Conservation (phyloP, 2,329 filamentous ascomycete species). For the Calycina herbarum region DNA sequence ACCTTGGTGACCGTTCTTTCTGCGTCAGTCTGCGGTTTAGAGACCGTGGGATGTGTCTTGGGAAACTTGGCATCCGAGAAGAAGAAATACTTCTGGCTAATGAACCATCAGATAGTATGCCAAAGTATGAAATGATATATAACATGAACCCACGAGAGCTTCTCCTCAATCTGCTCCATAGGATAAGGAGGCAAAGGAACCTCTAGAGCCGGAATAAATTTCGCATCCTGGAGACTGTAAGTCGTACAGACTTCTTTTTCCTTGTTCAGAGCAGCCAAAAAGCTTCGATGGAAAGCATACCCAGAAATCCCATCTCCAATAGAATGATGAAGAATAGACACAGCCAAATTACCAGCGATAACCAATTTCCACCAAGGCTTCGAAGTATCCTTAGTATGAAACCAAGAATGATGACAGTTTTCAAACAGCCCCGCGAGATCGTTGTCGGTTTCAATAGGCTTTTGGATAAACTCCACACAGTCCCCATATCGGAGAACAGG, state of each 20-base stretch:
- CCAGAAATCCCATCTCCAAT: constrained; percentile 22
- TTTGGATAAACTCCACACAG: constrained; percentile 19
- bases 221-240: background rate
- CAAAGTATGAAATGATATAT: constrained; percentile 20
- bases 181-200: constrained; percentile 7
- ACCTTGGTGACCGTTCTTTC: constrained; percentile 16
- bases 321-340: constrained; percentile 20
- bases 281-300: constrained; percentile 22
- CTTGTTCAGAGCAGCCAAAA: constrained; percentile 18
- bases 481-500: constrained; percentile 11
- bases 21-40: constrained; percentile 13
- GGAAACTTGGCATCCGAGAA: constrained; percentile 22
- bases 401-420: constrained; percentile 24
- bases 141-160: constrained; percentile 17
- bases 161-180: constrained; percentile 15
- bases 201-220: background rate
- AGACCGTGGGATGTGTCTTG: constrained; percentile 16
- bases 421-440: constrained; percentile 11
- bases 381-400: constrained; percentile 18
- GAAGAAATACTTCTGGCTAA: constrained; percentile 19
- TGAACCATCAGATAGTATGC: constrained; percentile 18
- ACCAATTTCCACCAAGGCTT: constrained; percentile 24
- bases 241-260: background rate
- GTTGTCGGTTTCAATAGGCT: constrained; percentile 6
- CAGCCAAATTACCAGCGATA: constrained; percentile 10